Conservation (phyloP, 495 filamentous ascomycete species). For the Staphylotrichum longicolle region DNA sequence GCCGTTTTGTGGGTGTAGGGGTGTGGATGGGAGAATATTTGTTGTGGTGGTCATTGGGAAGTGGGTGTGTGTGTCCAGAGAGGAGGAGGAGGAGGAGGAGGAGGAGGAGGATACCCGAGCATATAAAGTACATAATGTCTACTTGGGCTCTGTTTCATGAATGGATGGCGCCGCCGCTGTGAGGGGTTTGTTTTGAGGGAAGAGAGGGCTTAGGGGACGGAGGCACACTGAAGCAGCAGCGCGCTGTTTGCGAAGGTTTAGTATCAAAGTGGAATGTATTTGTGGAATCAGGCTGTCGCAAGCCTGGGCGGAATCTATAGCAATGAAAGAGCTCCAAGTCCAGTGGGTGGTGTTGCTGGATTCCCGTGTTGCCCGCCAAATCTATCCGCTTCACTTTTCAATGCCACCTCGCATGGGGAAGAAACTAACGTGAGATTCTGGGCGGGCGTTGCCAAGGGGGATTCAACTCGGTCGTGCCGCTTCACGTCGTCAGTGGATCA, state of each 20-base stretch:
- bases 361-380: too few relatives aligned
- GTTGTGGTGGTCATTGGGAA: not conserved
- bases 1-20: not conserved
- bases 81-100: not conserved
- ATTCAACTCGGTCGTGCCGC: too few relatives aligned
- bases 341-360: too few relatives aligned
- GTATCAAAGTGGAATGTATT: not conserved
- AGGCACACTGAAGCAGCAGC: slow-evolving; percentile 6
- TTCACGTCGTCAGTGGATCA: not conserved
- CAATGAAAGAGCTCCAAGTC: not conserved
- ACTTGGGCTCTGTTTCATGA: slow-evolving; percentile 15
- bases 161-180: not conserved
- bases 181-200: not conserved
- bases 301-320: not conserved
- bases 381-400: too few relatives aligned
- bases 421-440: too few relatives aligned
- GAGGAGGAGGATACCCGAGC: slow-evolving; percentile 11
- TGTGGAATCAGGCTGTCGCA: not conserved
- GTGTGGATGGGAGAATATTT: not conserved
- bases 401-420: too few relatives aligned
- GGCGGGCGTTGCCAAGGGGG: too few relatives aligned
- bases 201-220: not conserved
- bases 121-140: slow-evolving; percentile 22
- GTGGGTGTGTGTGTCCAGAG: not conserved
- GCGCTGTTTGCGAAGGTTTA: not conserved